Percentiles rank a stretch among this genome's conserved stretches.
Evolutionary conservation across 1,284 basidiomycete species (phyloP).

Genomic region (Schizophyllum commune): DNA sequence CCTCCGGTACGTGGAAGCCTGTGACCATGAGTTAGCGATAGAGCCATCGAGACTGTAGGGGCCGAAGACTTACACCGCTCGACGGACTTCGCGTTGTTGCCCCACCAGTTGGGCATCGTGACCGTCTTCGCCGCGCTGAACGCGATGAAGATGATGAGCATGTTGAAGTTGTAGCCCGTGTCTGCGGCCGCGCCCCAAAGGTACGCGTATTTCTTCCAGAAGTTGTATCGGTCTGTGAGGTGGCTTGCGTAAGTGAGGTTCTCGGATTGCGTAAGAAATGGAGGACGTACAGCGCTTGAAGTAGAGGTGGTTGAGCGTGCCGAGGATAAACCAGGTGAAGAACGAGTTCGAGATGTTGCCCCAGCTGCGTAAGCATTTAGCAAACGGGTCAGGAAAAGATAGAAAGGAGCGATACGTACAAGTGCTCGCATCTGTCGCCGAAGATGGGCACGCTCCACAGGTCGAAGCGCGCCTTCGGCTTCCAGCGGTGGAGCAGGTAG

Average conservation of each 20-base stretch:
- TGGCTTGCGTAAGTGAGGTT: not conserved
- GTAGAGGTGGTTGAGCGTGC: constrained; percentile 18
- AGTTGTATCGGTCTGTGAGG: constrained; percentile 9
- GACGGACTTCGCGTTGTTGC: constrained; percentile 12
- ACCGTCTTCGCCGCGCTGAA: constrained; percentile 15
- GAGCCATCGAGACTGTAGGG: no score
- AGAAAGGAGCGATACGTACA: constrained; percentile 1
- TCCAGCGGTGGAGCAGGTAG: constrained; percentile 14
- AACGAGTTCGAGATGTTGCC: constrained; percentile 16
- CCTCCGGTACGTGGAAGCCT: constrained; percentile 5
- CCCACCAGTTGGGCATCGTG: constrained; percentile 13
- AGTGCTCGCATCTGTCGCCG: not conserved
- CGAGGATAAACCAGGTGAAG: constrained; percentile 17
- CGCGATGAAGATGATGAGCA: constrained; percentile 19
- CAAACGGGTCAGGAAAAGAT: no score
- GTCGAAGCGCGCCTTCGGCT: constrained; percentile 15
- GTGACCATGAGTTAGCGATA: not conserved
- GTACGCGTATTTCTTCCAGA: constrained; percentile 21
- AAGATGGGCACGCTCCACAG: constrained; percentile 14
- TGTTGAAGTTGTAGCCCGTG: constrained; percentile 20
- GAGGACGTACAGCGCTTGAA: constrained; percentile 13
- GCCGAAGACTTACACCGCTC: constrained; percentile 6
- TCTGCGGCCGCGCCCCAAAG: constrained; percentile 17
- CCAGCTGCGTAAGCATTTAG: constrained; percentile 4
- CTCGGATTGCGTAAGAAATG: no score